Conservation (phyloP, 257 asterid genomes). For the Jacaranda mimosifolia region DNA sequence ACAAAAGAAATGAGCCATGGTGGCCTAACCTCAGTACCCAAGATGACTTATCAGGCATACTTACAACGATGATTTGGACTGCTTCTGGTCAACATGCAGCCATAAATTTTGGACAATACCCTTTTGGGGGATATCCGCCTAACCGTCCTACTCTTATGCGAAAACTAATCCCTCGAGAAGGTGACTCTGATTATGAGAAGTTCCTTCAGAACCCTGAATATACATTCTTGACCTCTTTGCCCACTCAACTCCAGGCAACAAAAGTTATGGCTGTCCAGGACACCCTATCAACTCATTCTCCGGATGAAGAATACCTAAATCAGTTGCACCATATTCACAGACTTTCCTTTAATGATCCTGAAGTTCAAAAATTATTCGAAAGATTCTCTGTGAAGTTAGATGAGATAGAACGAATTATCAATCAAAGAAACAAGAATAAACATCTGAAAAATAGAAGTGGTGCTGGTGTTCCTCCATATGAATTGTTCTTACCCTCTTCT, state of each 20-base stretch:
- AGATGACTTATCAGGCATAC: conserved; percentile 70
- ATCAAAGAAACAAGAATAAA: conserved; percentile 62
- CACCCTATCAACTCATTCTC: conserved; percentile 84
- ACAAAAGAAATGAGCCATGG: conserved; percentile 83
- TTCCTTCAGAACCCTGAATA: conserved; percentile 71
- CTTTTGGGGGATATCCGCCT: conserved; percentile 90
- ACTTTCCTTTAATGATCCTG: conserved; percentile 62
- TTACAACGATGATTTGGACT: conserved; percentile 81
- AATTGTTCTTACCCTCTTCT: conserved; percentile 78
- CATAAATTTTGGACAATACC: conserved; percentile 93
- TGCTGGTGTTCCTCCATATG: conserved; percentile 95
- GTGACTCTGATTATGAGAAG: conserved; percentile 63
- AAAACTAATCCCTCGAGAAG: conserved; percentile 64
- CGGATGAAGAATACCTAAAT: conserved; percentile 81
- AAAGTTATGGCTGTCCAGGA: conserved; percentile 97
- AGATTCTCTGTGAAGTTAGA: conserved; percentile 62
- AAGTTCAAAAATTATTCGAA: conserved; percentile 63
- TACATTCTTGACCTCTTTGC: conserved; percentile 83
- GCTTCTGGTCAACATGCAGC: conserved; percentile 99
- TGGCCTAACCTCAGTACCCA: conserved; percentile 83
- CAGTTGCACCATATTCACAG: conserved; percentile 77
- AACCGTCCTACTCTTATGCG: conserved; percentile 91
- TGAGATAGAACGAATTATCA: conserved; percentile 72
- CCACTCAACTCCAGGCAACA: conserved; percentile 93
- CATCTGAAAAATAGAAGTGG: conserved; percentile 74